phyloP scores from a whole-genome alignment of 306 rosid genomes.

The Quercus gilva region DNA sequence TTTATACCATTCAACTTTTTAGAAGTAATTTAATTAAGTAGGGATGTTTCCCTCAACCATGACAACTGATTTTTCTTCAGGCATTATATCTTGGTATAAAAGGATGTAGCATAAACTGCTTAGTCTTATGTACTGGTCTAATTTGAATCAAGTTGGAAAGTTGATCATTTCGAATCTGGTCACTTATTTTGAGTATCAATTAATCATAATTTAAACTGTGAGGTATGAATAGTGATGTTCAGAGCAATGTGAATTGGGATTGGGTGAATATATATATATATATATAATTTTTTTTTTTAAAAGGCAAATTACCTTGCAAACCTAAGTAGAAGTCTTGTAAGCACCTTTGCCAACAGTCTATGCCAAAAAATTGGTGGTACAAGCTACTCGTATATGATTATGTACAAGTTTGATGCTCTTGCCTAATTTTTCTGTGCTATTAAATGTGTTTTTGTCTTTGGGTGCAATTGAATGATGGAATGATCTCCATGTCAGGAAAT shows the following conservation, averaged over 20 bases:
- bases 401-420: not conserved
- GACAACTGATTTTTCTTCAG: too few relatives aligned
- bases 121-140: too few relatives aligned
- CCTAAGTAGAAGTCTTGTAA: not conserved
- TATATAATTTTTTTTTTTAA: not conserved
- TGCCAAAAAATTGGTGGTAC: not conserved
- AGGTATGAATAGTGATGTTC: not conserved
- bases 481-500: constrained; percentile 20
- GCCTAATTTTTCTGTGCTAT: not conserved
- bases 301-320: not conserved
- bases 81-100: too few relatives aligned
- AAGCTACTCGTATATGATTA: not conserved
- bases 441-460: not conserved
- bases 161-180: too few relatives aligned
- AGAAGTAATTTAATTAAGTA: too few relatives aligned
- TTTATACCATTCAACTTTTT: too few relatives aligned
- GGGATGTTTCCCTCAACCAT: too few relatives aligned
- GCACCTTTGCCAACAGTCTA: not conserved
- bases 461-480: not conserved
- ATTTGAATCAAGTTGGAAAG: too few relatives aligned
- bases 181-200: not conserved
- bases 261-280: not conserved
- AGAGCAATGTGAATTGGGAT: not conserved
- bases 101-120: too few relatives aligned
- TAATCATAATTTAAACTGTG: not conserved